phyloP scores from a whole-genome alignment of 768 basidiomycete species.

The Rossbeevera mucosa region DNA sequence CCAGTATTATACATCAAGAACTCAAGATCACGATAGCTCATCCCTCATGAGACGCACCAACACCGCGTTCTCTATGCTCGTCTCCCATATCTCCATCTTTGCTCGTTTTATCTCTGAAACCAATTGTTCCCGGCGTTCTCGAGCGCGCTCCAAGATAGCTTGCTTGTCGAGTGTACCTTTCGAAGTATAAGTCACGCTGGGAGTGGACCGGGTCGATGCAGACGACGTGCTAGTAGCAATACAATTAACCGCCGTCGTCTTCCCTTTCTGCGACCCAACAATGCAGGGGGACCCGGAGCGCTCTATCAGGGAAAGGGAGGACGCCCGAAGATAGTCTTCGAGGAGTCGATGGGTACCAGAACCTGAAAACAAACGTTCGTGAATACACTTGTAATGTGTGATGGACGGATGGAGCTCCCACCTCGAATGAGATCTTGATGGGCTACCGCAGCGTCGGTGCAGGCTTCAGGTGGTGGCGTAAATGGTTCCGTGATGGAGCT shows the following conservation, averaged over 20 bases:
- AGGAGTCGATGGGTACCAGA: background rate
- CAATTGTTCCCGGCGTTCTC: constrained; percentile 49
- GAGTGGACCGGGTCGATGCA: constrained; percentile 1
- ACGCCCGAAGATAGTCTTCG: background rate
- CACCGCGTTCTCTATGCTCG: constrained; percentile 64
- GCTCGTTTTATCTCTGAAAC: constrained; percentile 52
- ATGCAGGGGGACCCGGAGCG: background rate
- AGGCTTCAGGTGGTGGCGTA: constrained; percentile 21
- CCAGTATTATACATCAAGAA: background rate
- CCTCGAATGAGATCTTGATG: constrained; percentile 6
- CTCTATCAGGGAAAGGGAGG: background rate
- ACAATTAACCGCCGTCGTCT: constrained; percentile 4
- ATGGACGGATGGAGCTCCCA: constrained; percentile 1
- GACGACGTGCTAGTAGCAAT: background rate
- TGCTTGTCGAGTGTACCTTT: constrained; percentile 29
- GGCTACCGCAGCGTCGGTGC: constrained; percentile 3
- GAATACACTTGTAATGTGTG: background rate
- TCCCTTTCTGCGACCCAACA: constrained; percentile 15
- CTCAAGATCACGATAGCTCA: constrained; percentile 1
- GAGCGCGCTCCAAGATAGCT: constrained; percentile 49
- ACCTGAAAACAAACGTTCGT: constrained; percentile 9
- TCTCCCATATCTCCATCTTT: constrained; percentile 70
- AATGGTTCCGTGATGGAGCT: constrained; percentile 29
- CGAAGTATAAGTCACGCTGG: background rate
- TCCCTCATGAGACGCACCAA: constrained; percentile 45